Percentiles rank a stretch among this genome's conserved stretches.
Evolutionary conservation across 176 grass and related monocot species (phyloP).

Genomic region (Zizania latifolia): DNA sequence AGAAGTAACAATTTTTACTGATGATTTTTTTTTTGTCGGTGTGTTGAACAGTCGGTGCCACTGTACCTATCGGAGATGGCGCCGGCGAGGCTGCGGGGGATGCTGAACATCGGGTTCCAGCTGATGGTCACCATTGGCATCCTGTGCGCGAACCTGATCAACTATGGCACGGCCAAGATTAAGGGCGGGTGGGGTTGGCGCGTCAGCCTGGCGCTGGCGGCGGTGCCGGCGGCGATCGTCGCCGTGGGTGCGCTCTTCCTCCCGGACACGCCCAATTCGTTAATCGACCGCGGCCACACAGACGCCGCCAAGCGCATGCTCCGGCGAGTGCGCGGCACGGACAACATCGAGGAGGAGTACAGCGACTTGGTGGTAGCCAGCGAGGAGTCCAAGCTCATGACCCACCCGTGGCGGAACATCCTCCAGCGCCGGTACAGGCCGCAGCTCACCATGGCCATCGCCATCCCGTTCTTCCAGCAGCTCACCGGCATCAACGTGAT

Average conservation of each 20-base stretch:
- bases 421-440: slow-evolving; percentile 47
- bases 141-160: slow-evolving; percentile 74
- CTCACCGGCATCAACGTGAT: slow-evolving; percentile 68
- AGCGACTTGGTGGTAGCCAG: slow-evolving; percentile 67
- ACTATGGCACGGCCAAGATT: slow-evolving; percentile 86
- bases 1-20: not conserved
- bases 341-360: slow-evolving; percentile 79
- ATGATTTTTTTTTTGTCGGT: not conserved
- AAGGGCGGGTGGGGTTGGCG: slow-evolving; percentile 80
- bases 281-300: slow-evolving; percentile 69
- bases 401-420: slow-evolving; percentile 74
- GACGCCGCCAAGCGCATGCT: slow-evolving; percentile 66
- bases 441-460: slow-evolving; percentile 70
- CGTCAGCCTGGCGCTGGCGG: slow-evolving; percentile 73
- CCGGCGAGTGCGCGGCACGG: slow-evolving; percentile 73
- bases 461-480: slow-evolving; percentile 71
- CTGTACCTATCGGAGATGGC: slow-evolving; percentile 97
- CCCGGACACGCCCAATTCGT: slow-evolving; percentile 89
- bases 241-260: slow-evolving; percentile 80
- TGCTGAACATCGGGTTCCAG: slow-evolving; percentile 99
- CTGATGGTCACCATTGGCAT: slow-evolving; percentile 93
- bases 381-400: slow-evolving; percentile 61
- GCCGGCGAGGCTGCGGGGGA: slow-evolving; percentile 71
- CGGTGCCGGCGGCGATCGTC: slow-evolving; percentile 78
- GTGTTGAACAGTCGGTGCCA: slow-evolving; percentile 60